A percentile compares a stretch with the other conserved stretches of the same genome.
Evolutionary conservation across 164 flowering plant genomes (phyloP).

Genomic region (Berberis vulgaris): DNA sequence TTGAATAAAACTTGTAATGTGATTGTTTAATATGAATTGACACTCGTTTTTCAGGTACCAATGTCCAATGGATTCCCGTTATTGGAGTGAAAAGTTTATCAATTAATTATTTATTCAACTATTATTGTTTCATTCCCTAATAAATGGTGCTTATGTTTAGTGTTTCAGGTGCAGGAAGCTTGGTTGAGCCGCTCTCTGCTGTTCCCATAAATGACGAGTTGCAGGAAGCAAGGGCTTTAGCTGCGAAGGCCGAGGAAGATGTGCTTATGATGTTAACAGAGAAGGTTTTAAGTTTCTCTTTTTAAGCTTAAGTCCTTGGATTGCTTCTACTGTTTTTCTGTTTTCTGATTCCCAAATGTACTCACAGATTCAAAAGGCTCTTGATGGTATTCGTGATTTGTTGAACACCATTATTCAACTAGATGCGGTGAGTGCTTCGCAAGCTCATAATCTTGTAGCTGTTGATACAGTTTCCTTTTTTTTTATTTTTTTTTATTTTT

Average conservation of each 20-base stretch:
- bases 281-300: conserved; percentile 42
- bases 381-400: conserved; percentile 47
- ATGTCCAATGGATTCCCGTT: neutral
- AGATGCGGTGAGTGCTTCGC: conserved; percentile 53
- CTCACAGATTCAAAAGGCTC: conserved; percentile 51
- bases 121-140: conserved; percentile 11
- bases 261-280: conserved; percentile 64
- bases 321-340: neutral
- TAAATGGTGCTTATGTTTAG: conserved; percentile 30
- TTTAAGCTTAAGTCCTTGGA: conserved; percentile 1
- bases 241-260: conserved; percentile 68
- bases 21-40: neutral
- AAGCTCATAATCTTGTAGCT: neutral
- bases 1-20: neutral
- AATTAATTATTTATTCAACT: neutral
- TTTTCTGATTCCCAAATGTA: conserved; percentile 9
- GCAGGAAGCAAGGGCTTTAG: conserved; percentile 65
- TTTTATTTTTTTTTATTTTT: no score
- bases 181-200: conserved; percentile 79
- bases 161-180: conserved; percentile 67
- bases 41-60: neutral
- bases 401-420: conserved; percentile 38
- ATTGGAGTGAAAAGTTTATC: neutral
- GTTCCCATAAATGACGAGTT: conserved; percentile 85
- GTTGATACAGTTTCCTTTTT: no score